Evolutionary conservation across 805 yeast genomes (phyloP), one percentile per base, ranked within the genome.

Genomic region (Pichia cabralensis): DNA sequence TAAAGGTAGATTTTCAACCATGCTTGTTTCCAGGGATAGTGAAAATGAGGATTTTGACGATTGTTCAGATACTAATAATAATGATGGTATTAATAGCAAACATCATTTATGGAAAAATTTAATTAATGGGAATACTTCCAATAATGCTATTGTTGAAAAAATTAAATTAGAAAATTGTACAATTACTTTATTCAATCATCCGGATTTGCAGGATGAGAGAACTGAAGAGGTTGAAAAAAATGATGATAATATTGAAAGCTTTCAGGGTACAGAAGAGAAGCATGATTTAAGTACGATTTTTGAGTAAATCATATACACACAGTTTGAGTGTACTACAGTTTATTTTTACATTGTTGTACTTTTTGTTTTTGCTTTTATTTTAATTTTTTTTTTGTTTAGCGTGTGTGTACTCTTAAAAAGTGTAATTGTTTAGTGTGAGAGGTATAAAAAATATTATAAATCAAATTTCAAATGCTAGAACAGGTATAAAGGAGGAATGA

Each of bases 131-230:
- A 23, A 27, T 13, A 7, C 15, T 1, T 13, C 13, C 6, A 18
- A 2, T n/a, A 28, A 23, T 9, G 5, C 27, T 8, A 16, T 14
- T n/a, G 25, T 25, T 20, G 36, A 36, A 22, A 19, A 39, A 18
- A 50, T 53, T 21, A 43, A 48, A 16, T 29, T 41, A 5, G 41
- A 42, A 13, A 47, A 52, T 22, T 47, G 46, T 26, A 58, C 62
- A 8, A 54, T 55, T 31, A 58, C 61, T 2, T 35, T 58, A 18
- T 58, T 47, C 42, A 45, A 43, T 7, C 47, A 53, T 10, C 35
- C 45, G 1, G 37, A 48, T 23, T n/a, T n/a, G n/a, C n/a, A n/a
- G n/a, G 28, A 32, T 20, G 28, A 25, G 8, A 14, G 21, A 5
- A 10, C 15, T 23, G 26, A 30, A 20, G 21, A 21, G 15, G 33